Base-by-base conservation (phyloP, 1,284 basidiomycete species). In the Takashimella tepidaria region DNA sequence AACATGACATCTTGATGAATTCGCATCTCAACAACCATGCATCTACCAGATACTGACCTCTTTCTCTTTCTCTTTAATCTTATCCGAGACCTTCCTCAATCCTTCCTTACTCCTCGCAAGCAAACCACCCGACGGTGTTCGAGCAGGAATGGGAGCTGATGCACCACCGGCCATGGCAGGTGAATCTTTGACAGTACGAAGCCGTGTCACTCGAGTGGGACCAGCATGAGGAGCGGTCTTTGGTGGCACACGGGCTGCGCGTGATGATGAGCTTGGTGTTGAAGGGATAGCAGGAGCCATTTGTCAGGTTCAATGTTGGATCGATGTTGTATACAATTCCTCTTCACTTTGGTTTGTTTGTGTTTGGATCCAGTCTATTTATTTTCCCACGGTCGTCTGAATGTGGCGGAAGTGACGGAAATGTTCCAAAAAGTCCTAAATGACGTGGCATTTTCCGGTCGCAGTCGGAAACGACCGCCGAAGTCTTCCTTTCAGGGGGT, bases 11-110 rank as follows among this genome's bases (percentile, higher is more conserved):
- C n/a, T n/a, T n/a, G n/a, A n/a, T n/a, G n/a, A n/a, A n/a, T n/a
- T n/a, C n/a, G n/a, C n/a, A n/a, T n/a, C n/a, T n/a, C n/a, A n/a
- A n/a, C n/a, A n/a, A n/a, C n/a, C n/a, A n/a, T n/a, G n/a, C n/a
- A n/a, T n/a, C n/a, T n/a, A n/a, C n/a, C n/a, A n/a, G n/a, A n/a
- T 16, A 37, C 31, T 37, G 31, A 37, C 55, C 50, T 51, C 55
- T 37, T 66, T 67, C 12, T 68, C 61, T 55, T 69, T 70, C 49
- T 70, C 59, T 41, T 62, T 64, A 37, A 70, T 61, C 59, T 73
- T 72, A 43, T 68, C 68, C 0, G 68, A 70, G 0, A 71, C 68
- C 42, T 67, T 72, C 47, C 69, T 58, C 12, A 74, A 52, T 0
- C 66, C 68, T 27, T 68, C 69, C 56, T 67, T 69, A 19, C 65